Evolutionary conservation across 2,329 filamentous ascomycete genomes (phyloP), one percentile per base, ranked within the genome.

Genomic region (Aspergillus fructus): DNA sequence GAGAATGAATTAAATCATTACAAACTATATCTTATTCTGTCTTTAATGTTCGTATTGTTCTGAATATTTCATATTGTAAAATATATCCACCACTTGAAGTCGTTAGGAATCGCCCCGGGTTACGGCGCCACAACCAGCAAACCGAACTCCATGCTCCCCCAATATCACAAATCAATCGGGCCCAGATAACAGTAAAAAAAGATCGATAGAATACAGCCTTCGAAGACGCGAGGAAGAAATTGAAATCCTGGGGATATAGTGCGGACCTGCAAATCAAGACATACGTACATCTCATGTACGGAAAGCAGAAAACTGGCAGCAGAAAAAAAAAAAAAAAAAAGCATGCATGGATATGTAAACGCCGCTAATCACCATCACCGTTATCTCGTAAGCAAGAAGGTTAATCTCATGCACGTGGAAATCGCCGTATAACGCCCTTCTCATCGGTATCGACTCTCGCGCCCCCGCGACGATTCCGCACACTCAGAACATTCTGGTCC

Each of bases 381-480:
- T 37, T 13, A n/a, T 9, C 34, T 37, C 34, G 13, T 37, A 30
- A 30, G 27, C 9, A 30, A 30, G 9, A 11, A 15, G 2, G 34
- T 37, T n/a, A n/a, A 40, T 8, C 17, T 42, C 40, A 42, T 11
- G 13, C n/a, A 2, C 40, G 40, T 2, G 45, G 45, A 21, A 48
- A 12, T 24, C 66, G 66, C 23, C 64, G 62, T 47, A 74, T 67
- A 11, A 75, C 67, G 2, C 73, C 74, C 19, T 68, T 68, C 24
- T 70, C 66, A 53, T 76, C 71, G 3, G 70, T 54, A 17, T 62
- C 62, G n/a, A 74, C 58, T 13, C 56, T 61, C 4, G 62, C 58
- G 17, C 68, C 61, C 3, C 68, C 68, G 17, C 69, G 69, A 39
- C 63, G 68, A 24, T 59, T 56, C 3, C 70, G 65, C 46, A 75